Evolutionary conservation across 2,329 filamentous ascomycete species (phyloP), one percentile per base, ranked within the genome.

Genomic region (Penicillium sp.): DNA sequence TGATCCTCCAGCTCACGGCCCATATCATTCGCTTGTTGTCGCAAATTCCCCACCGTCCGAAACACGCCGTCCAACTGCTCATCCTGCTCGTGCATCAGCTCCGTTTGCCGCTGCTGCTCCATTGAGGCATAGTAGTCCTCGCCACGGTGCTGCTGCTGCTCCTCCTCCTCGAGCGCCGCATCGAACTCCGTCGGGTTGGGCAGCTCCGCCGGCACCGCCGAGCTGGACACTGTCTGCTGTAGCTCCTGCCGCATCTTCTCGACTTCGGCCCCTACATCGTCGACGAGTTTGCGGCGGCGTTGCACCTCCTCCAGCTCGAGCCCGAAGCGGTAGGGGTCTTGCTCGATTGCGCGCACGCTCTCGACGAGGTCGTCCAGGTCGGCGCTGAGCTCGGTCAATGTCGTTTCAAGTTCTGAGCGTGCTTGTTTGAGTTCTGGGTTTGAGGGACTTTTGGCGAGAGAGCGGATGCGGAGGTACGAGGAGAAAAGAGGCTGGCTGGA

Each of bases 1-100:
- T 98, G 93, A 71, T 98, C 93, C 68, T 96, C 94, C 31, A 98
- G 74, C 72, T 98, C 93, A 41, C 91, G 76, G 1, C 93, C 91
- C 91, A 98, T 98, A 55, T 89, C 87, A 67, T 94, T 84, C 2
- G 93, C 94, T 74, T 97, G 93, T 60, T 85, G 77, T 40, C 91
- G 76, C 60, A 98, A 69, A 62, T 89, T 96, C 2, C 90, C 91
- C 16, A 98, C 93, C 1, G 91, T 97, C 52, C 83, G 80, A 62
- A 94, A 95, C 32, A 98, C 91, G 11, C 86, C 87, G 62, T 97
- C 91, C 2, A 98, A 76, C 56, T 93, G 86, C 69, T 90, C 77
- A 63, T 98, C 93, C 73, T 98, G 93, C 67, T 96, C 88, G 52
- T 84, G 80, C 85, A 98, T 90, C 68, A 98, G 86, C 68, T 90